Conservation (phyloP, 139 green algal genomes). For the Micractinium sp. region DNA sequence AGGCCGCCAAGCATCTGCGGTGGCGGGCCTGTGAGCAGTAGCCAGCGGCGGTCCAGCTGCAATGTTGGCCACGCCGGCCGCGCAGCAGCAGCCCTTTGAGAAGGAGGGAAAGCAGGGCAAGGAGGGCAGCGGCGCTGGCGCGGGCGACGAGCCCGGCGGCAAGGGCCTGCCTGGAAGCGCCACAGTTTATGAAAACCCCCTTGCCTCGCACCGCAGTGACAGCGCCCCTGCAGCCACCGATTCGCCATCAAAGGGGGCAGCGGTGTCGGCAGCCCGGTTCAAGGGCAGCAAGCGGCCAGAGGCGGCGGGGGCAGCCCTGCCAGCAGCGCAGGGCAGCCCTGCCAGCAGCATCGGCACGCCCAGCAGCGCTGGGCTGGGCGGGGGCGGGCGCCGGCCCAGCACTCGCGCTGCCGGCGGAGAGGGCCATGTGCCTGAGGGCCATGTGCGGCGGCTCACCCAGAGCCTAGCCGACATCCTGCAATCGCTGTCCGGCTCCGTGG, state of each 20-base stretch:
- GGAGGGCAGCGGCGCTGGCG: neutral
- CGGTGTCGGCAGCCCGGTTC: neutral
- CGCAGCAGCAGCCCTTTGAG: neutral
- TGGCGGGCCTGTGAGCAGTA: neutral
- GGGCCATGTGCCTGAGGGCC: neutral
- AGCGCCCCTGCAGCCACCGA: neutral
- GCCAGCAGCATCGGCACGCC: slow-evolving; percentile 24
- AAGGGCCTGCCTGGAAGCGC: neutral
- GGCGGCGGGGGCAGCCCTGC: neutral
- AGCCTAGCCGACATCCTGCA: slow-evolving; percentile 40
- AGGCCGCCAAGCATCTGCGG: no score
- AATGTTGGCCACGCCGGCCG: neutral
- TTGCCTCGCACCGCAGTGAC: neutral
- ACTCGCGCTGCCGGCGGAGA: neutral
- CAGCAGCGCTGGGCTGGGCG: neutral
- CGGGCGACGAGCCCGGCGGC: neutral
- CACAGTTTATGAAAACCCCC: neutral
- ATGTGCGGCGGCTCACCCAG: slow-evolving; percentile 35
- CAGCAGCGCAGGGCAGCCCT: neutral
- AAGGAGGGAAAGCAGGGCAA: no score
- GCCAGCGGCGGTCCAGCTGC: neutral
- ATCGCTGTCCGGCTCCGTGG: slow-evolving; percentile 18
- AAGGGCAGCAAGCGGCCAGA: neutral
- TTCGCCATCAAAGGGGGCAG: neutral
- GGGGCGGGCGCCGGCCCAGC: neutral